These are phyloP conservation scores for Nakazawaea molendinolei DNA, from an alignment of 805 yeast species.

Conservation along the genomic window DNA sequence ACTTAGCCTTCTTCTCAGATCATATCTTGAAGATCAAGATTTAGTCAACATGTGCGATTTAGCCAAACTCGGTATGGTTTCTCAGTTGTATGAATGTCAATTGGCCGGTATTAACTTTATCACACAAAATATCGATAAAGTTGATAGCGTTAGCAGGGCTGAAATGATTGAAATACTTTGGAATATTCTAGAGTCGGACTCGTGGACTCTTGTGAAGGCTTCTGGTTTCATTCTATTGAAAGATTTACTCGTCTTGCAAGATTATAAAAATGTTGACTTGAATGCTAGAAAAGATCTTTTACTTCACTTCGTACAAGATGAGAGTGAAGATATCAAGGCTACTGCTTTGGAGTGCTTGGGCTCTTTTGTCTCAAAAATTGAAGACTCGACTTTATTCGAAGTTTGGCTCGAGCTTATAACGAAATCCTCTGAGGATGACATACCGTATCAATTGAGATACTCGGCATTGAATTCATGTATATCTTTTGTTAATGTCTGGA, in stretches of 20 bases:
- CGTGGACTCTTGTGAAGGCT: slow-evolving; percentile 42
- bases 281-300: slow-evolving; percentile 22
- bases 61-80: slow-evolving; percentile 27
- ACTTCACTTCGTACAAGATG: slow-evolving; percentile 21
- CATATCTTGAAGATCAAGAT: slow-evolving; percentile 14
- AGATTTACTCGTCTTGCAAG: slow-evolving; percentile 14
- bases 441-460: slow-evolving; percentile 37
- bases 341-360: slow-evolving; percentile 50
- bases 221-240: slow-evolving; percentile 30
- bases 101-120: slow-evolving; percentile 29
- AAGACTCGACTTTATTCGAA: slow-evolving; percentile 14
- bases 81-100: slow-evolving; percentile 40
- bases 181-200: slow-evolving; percentile 17
- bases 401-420: slow-evolving; percentile 33
- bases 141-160: background rate
- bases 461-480: slow-evolving; percentile 38
- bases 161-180: slow-evolving; percentile 16
- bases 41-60: slow-evolving; percentile 21
- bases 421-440: slow-evolving; percentile 37
- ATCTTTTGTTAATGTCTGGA: slow-evolving; percentile 20
- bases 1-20: slow-evolving; percentile 23
- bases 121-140: slow-evolving; percentile 6
- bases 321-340: slow-evolving; percentile 40
- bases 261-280: slow-evolving; percentile 13
- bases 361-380: slow-evolving; percentile 21